These are phyloP conservation scores for Hymenoscyphus albidus DNA, from an alignment of 2,329 filamentous ascomycete genomes.

Conservation along the genomic window DNA sequence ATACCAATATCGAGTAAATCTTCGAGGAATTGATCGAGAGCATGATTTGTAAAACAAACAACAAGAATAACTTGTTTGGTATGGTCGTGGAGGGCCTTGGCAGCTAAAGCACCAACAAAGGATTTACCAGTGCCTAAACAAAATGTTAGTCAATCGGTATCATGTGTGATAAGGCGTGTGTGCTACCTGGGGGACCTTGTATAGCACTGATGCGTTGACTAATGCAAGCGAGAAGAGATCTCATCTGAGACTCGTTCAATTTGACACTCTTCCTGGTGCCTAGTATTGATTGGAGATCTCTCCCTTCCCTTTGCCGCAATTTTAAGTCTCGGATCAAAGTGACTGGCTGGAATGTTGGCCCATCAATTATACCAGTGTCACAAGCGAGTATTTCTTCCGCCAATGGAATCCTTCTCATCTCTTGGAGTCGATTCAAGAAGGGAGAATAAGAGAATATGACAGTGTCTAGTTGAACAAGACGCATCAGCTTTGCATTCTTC, in stretches of 20 bases:
- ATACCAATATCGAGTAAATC: constrained; percentile 60
- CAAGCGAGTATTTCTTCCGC: constrained; percentile 47
- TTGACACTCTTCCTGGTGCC: constrained; percentile 32
- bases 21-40: constrained; percentile 58
- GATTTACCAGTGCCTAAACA: constrained; percentile 63
- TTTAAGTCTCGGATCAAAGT: constrained; percentile 14
- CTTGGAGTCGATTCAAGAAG: constrained; percentile 56
- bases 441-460: constrained; percentile 68
- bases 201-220: constrained; percentile 55
- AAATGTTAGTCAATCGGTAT: background rate
- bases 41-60: constrained; percentile 63
- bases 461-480: constrained; percentile 59
- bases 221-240: constrained; percentile 53
- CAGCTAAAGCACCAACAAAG: constrained; percentile 61
- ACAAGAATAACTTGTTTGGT: constrained; percentile 54
- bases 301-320: constrained; percentile 6
- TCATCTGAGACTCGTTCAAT: constrained; percentile 52
- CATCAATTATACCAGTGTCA: constrained; percentile 15
- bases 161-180: background rate
- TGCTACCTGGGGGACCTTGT: constrained; percentile 64
- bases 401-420: constrained; percentile 53
- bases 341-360: constrained; percentile 21
- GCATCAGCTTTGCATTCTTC: constrained; percentile 34
- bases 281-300: constrained; percentile 36
- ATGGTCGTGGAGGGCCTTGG: constrained; percentile 48